A percentile compares a stretch with the other conserved stretches of the same genome.
These are phyloP conservation scores for Emergomyces orientalis DNA, from an alignment of 2,329 filamentous ascomycete species.

Conservation along the genomic window DNA sequence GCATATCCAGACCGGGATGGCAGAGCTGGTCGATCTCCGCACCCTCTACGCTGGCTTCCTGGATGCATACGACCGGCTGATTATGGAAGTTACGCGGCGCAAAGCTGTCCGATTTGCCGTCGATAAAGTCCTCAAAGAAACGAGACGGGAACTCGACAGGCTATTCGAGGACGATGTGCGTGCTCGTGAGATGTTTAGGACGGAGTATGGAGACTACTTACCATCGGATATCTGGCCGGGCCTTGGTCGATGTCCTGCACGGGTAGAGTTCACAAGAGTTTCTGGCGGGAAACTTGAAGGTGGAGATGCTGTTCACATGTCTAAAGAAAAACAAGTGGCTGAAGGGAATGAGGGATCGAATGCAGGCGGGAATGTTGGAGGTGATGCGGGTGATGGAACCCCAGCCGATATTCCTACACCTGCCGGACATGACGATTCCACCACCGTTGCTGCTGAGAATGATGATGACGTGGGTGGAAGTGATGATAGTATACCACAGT, in stretches of 20 bases:
- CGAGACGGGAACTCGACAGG: conserved; percentile 64
- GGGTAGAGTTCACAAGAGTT: conserved; percentile 32
- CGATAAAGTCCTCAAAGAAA: conserved; percentile 63
- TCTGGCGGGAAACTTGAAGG: conserved; percentile 28
- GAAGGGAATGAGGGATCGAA: conserved; percentile 11
- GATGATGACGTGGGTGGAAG: conserved; percentile 12
- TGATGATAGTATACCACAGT: conserved; percentile 33
- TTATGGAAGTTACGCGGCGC: conserved; percentile 74
- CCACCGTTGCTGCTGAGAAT: background rate
- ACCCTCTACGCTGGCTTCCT: conserved; percentile 84
- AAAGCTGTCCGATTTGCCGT: conserved; percentile 64
- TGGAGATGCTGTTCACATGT: conserved; percentile 8
- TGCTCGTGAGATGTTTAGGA: conserved; percentile 67
- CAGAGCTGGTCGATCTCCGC: conserved; percentile 66
- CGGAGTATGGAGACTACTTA: conserved; percentile 75
- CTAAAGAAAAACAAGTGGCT: background rate
- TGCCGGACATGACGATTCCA: background rate
- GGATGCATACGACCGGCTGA: conserved; percentile 70
- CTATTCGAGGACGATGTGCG: conserved; percentile 63
- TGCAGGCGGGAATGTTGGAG: conserved; percentile 7
- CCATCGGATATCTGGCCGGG: conserved; percentile 83
- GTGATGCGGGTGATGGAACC: conserved; percentile 6
- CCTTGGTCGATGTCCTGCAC: conserved; percentile 50
- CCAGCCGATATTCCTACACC: background rate
- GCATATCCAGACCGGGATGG: conserved; percentile 57